Base-by-base conservation (phyloP, 176 grass and related monocot genomes). In the Eragrostis nindensis region DNA sequence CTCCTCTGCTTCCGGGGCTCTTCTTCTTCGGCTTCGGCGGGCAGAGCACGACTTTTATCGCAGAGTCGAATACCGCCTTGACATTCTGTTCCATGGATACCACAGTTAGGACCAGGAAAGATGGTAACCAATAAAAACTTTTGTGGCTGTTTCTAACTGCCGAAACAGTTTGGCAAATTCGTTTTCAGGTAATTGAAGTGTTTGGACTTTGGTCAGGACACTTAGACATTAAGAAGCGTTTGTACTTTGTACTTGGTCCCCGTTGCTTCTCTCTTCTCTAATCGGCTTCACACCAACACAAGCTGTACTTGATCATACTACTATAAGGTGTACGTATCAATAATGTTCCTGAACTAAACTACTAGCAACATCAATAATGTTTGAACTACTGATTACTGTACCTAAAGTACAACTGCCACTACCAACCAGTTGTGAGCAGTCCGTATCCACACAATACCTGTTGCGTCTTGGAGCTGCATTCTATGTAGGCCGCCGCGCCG, bases 11-110 rank as follows among this genome's bases (percentile, higher is more conserved):
- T 95, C 84, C 78, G 63, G 52, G 55, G 82, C 79, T 95, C 43
- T 91, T 95, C 43, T 89, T 95, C 89, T 92, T 94, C 11, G 77
- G 74, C 73, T 86, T 95, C 65, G 93, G 85, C 3, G 93, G 93
- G 71, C 84, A 90, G 22, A 95, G 62, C 45, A 90, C 89, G 0
- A 88, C 83, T 27, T 95, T 95, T 27, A 95, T 95, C n/a, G 93
- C 93, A 0, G 89, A 90, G 84, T 95, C 89, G 54, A 95, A 92
- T 17, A 95, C 93, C 1, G 74, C 50, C 50, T 95, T 95, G 69
- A 95, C 93, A 88, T 95, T 95, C 93, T 95, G 45, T 53, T 61
- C 71, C 48, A 54, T 54, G 63, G 36, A 62, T 38, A 55, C 45
- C 45, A 74, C 16, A 29, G 2, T 79, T 61, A 81, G 1, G 71